Evolutionary conservation across 2,329 filamentous ascomycete genomes (phyloP).

Genomic region (Fusarium sp.): DNA sequence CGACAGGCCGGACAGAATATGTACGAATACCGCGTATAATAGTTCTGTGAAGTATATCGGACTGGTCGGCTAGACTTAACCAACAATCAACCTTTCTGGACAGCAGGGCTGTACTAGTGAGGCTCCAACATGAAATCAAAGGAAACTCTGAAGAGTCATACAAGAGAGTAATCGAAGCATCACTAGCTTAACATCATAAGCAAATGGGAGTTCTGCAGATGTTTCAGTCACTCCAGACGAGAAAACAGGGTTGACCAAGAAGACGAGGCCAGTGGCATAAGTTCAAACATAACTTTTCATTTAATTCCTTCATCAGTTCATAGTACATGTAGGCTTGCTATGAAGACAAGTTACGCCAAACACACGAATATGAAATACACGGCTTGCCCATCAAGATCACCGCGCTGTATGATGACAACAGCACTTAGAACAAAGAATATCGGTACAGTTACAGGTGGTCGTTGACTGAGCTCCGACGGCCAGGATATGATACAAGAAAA

Average conservation of each 20-base stretch:
- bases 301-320: background rate
- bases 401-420: background rate
- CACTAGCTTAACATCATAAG: too few species aligned
- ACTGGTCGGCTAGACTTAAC: too few species aligned
- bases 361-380: background rate
- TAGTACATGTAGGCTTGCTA: background rate
- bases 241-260: too few species aligned
- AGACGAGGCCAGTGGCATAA: background rate
- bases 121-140: too few species aligned
- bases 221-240: background rate
- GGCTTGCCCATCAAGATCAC: background rate
- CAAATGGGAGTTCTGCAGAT: too few species aligned
- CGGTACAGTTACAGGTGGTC: constrained; percentile 24
- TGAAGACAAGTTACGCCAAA: background rate
- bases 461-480: background rate
- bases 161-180: background rate
- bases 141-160: background rate
- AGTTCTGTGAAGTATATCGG: too few species aligned
- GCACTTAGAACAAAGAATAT: background rate
- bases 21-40: too few species aligned
- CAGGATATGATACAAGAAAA: constrained; percentile 34
- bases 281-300: background rate
- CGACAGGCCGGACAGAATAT: too few species aligned
- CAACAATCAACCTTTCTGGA: too few species aligned
- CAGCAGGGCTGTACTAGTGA: too few species aligned